A percentile compares a stretch with the other conserved stretches of the same genome.
Conservation (phyloP, 1,284 basidiomycete species). For the Moesziomyces sp. region DNA sequence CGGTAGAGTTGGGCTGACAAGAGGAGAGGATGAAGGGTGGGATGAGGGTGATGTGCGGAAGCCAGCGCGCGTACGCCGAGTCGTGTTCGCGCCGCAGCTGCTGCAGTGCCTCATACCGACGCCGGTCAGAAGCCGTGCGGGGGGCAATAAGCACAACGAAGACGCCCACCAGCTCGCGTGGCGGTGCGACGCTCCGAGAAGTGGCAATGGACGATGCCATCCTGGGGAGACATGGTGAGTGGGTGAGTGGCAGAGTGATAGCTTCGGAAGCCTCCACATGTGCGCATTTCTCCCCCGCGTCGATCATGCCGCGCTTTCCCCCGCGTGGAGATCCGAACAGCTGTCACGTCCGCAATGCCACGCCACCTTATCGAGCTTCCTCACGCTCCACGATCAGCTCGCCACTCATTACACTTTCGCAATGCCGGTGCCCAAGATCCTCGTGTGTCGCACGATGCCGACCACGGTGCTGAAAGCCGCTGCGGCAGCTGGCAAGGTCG, state of each 20-base stretch:
- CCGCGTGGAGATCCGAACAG: neutral
- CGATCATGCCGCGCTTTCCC: conserved; percentile 2
- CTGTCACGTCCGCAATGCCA: no score
- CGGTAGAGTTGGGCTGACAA: no score
- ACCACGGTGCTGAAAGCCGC: conserved; percentile 26
- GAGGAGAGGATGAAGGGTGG: conserved; percentile 17
- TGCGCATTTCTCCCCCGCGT: conserved; percentile 6
- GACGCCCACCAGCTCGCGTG: conserved; percentile 7
- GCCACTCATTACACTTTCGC: neutral
- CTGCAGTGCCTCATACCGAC: conserved; percentile 13
- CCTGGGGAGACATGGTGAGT: no score
- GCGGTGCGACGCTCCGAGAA: no score
- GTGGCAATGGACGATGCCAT: neutral
- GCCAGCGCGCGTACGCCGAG: conserved; percentile 19
- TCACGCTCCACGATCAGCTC: no score
- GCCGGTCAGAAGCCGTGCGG: conserved; percentile 1
- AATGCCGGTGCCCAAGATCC: conserved; percentile 39
- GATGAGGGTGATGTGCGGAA: conserved; percentile 33
- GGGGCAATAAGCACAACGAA: conserved; percentile 17
- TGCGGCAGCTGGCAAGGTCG: conserved; percentile 37
- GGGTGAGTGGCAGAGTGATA: no score
- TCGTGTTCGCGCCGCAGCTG: conserved; percentile 13
- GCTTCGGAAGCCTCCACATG: no score
- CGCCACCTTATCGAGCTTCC: no score
- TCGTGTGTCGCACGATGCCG: conserved; percentile 37